These are phyloP conservation scores for Phytophthora pinifolia DNA, from an alignment of 352 stramenopile genomes.

Conservation along the genomic window DNA sequence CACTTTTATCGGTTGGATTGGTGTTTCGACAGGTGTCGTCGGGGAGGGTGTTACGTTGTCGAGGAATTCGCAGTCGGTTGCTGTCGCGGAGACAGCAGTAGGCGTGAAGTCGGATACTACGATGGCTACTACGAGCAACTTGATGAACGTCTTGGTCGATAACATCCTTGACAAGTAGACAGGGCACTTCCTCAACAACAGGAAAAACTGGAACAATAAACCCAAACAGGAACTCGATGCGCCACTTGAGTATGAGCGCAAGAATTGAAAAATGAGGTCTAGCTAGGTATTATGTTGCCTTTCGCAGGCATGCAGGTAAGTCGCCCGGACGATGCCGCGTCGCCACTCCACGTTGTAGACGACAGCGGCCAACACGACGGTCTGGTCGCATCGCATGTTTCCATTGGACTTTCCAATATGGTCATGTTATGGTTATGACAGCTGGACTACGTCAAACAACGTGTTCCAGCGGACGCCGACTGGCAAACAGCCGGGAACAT, in stretches of 20 bases:
- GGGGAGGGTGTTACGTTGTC: constrained; percentile 2
- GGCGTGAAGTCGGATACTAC: constrained; percentile 3
- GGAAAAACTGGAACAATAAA: background rate
- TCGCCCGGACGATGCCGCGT: no score
- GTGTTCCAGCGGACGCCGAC: no score
- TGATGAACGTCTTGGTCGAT: constrained; percentile 14
- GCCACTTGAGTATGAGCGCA: background rate
- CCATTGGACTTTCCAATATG: constrained; percentile 8
- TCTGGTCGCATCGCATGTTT: background rate
- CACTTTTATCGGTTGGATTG: background rate
- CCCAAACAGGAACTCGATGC: constrained; percentile 1
- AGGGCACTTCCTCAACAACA: background rate
- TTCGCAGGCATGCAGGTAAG: background rate
- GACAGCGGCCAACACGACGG: constrained; percentile 8
- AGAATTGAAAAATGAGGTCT: constrained; percentile 21
- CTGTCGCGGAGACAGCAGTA: background rate
- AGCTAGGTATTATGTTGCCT: background rate
- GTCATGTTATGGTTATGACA: no score
- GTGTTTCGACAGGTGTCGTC: background rate
- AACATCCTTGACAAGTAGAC: constrained; percentile 7
- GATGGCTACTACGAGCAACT: constrained; percentile 10
- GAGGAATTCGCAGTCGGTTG: constrained; percentile 5
- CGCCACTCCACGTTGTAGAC: constrained; percentile 1
- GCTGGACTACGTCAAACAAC: no score
- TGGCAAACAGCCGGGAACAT: constrained; percentile 2